A percentile compares a stretch with the other conserved stretches of the same genome.
Conservation (phyloP, 139 green algal genomes). For the Coelastrella sp. region DNA sequence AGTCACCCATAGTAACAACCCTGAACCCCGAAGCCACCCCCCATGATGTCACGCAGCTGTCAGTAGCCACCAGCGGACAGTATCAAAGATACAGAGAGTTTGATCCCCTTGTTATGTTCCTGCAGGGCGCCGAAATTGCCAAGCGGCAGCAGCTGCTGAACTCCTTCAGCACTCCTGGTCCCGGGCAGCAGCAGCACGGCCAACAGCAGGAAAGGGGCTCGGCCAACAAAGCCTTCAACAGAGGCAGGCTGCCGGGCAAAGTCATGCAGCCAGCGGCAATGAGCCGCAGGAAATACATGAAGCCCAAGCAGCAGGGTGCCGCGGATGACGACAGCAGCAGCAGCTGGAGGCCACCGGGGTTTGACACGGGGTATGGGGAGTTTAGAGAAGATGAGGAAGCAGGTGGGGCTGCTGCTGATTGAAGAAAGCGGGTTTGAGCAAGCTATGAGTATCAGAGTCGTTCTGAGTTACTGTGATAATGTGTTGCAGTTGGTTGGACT, state of each 20-base stretch:
- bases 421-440: too few species aligned
- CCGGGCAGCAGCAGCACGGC: neutral
- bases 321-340: neutral
- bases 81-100: neutral
- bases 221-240: neutral
- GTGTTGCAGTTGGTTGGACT: neutral
- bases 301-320: neutral
- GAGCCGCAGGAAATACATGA: neutral
- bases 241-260: neutral
- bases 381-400: too few species aligned
- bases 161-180: neutral
- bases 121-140: constrained; percentile 41
- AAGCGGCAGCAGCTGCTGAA: constrained; percentile 30
- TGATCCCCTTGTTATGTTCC: neutral
- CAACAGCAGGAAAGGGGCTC: neutral
- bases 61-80: neutral
- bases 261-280: neutral
- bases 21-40: too few species aligned
- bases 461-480: neutral
- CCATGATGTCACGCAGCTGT: too few species aligned
- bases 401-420: too few species aligned
- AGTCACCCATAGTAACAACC: too few species aligned
- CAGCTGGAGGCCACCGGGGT: neutral
- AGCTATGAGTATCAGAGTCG: too few species aligned
- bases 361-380: neutral